Evolutionary conservation across 1,284 basidiomycete species (phyloP).

Genomic region (Lentinus polychrous): DNA sequence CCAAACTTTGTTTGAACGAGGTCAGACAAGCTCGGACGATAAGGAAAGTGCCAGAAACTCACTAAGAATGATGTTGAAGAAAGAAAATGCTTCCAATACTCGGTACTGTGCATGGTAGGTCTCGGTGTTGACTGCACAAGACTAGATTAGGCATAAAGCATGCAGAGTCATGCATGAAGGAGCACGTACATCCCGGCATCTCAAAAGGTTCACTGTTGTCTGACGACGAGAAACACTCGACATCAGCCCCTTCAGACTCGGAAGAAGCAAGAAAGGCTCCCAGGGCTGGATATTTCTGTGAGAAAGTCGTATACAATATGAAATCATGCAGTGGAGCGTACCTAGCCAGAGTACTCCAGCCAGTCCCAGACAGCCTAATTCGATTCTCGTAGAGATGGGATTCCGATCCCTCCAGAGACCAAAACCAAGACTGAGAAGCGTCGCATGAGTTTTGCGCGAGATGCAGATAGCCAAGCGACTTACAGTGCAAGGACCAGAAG

Average conservation of each 20-base stretch:
- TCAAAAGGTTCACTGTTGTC: constrained; percentile 45
- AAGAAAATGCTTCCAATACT: constrained; percentile 68
- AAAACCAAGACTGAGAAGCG: constrained; percentile 45
- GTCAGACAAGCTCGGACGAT: constrained; percentile 10
- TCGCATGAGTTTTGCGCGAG: constrained; percentile 3
- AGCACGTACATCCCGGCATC: constrained; percentile 52
- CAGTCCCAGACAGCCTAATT: constrained; percentile 62
- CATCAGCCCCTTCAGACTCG: constrained; percentile 67
- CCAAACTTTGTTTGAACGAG: constrained; percentile 39
- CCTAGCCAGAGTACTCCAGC: constrained; percentile 75
- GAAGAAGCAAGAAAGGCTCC: constrained; percentile 66
- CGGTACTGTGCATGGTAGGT: constrained; percentile 79
- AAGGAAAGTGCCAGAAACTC: constrained; percentile 22
- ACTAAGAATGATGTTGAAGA: constrained; percentile 70
- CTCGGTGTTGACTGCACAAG: constrained; percentile 48
- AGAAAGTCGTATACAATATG: constrained; percentile 11
- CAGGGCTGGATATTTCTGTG: constrained; percentile 44
- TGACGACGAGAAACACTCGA: constrained; percentile 66
- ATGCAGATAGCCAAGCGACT: constrained; percentile 20
- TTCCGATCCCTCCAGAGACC: constrained; percentile 58
- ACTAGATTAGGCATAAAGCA: not conserved
- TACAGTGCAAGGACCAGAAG: constrained; percentile 62
- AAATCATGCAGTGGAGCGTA: constrained; percentile 29
- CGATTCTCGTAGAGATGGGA: constrained; percentile 72
- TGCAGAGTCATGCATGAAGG: constrained; percentile 8